A percentile compares a stretch with the other conserved stretches of the same genome.
These are phyloP conservation scores for Pontederia crassipes DNA, from an alignment of 176 grass and related monocot genomes.

Conservation along the genomic window DNA sequence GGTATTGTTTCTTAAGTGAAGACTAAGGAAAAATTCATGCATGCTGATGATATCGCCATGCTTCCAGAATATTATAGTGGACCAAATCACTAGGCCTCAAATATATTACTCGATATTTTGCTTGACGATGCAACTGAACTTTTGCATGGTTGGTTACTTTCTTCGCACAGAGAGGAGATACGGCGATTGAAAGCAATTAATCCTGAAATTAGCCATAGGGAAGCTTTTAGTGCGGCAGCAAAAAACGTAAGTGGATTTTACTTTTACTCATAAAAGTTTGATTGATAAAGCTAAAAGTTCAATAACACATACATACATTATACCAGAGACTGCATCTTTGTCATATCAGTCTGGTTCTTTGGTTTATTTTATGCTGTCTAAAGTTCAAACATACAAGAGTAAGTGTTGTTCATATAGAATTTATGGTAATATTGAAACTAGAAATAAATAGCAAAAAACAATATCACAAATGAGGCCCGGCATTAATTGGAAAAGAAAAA, in stretches of 20 bases:
- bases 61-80: neutral
- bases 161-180: slow-evolving; percentile 52
- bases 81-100: neutral
- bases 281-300: neutral
- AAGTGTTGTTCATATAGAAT: too few species aligned
- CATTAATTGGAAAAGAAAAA: too few species aligned
- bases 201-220: slow-evolving; percentile 63
- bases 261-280: neutral
- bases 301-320: too few species aligned
- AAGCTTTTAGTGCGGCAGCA: slow-evolving; percentile 73
- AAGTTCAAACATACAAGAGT: too few species aligned
- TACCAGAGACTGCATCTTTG: too few species aligned
- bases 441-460: too few species aligned
- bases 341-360: too few species aligned
- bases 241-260: slow-evolving; percentile 1
- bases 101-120: neutral
- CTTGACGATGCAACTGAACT: neutral
- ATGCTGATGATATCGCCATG: neutral
- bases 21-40: neutral
- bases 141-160: neutral
- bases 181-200: slow-evolving; percentile 57
- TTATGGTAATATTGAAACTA: too few species aligned
- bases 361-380: too few species aligned
- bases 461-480: too few species aligned
- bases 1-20: neutral